phyloP scores from a whole-genome alignment of 208 protist genomes.

The Acanthamoeba sp. region DNA sequence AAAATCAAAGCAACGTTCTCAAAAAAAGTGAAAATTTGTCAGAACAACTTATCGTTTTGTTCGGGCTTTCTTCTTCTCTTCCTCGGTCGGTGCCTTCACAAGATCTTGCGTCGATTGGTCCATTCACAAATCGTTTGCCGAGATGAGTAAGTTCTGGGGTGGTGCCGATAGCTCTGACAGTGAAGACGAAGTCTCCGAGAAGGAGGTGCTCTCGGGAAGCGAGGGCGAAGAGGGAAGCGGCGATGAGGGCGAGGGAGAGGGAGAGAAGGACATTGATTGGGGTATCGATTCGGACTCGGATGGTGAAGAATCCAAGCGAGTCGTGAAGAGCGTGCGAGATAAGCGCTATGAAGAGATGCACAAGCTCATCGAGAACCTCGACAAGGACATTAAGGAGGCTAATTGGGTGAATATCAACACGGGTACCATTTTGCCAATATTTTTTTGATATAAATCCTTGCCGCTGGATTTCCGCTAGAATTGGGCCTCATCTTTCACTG shows the following conservation, averaged over 20 bases:
- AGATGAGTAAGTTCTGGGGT: conserved; percentile 71
- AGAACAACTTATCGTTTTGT: neutral
- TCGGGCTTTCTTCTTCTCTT: conserved; percentile 5
- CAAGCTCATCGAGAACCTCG: conserved; percentile 62
- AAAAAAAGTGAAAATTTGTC: neutral
- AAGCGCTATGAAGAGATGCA: conserved; percentile 73
- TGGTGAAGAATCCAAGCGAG: conserved; percentile 32
- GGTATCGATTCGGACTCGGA: conserved; percentile 29
- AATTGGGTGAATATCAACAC: conserved; percentile 56
- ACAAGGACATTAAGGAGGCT: conserved; percentile 22
- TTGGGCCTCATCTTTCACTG: no score
- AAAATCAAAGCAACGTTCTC: neutral
- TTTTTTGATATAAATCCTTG: neutral
- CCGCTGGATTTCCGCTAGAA: neutral
- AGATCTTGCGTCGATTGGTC: neutral
- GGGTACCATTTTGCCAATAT: neutral
- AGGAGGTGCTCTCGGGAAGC: conserved; percentile 51
- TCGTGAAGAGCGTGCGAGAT: conserved; percentile 44
- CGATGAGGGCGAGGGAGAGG: conserved; percentile 51
- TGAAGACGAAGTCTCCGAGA: conserved; percentile 25
- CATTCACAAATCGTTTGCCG: neutral
- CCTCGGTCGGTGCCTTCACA: neutral
- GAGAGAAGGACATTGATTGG: conserved; percentile 44
- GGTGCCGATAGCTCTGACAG: conserved; percentile 36
- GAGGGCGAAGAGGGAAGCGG: conserved; percentile 1